These are phyloP conservation scores for Athelia psychrophila DNA, from an alignment of 1,284 basidiomycete species.

Conservation along the genomic window DNA sequence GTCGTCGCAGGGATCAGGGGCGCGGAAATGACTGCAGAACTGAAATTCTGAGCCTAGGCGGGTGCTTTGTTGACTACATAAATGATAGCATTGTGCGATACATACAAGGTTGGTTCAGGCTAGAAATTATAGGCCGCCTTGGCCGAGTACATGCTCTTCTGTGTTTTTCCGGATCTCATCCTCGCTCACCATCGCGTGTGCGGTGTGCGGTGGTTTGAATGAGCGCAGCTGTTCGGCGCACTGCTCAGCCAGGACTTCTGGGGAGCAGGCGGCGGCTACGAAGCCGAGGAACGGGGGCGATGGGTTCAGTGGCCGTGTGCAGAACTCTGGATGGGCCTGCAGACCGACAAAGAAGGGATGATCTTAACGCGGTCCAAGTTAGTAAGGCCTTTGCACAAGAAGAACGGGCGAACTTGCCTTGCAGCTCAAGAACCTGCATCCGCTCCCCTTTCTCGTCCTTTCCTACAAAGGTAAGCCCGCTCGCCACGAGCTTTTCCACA, in stretches of 20 bases:
- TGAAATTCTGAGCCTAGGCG: conserved; percentile 32
- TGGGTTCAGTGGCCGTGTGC: conserved; percentile 97
- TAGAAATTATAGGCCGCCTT: conserved; percentile 6
- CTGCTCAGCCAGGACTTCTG: conserved; percentile 70
- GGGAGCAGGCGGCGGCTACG: conserved; percentile 81
- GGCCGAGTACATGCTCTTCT: conserved; percentile 25
- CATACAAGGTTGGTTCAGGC: neutral
- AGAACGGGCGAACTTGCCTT: conserved; percentile 48
- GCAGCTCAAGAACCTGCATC: conserved; percentile 95
- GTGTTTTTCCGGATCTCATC: conserved; percentile 31
- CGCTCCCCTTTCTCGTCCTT: conserved; percentile 95
- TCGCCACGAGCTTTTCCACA: conserved; percentile 71
- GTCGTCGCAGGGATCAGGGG: conserved; percentile 52
- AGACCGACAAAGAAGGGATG: conserved; percentile 96
- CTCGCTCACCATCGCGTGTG: conserved; percentile 48
- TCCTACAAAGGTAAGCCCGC: conserved; percentile 84
- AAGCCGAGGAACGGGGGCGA: conserved; percentile 98
- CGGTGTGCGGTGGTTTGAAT: conserved; percentile 51
- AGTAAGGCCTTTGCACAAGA: conserved; percentile 1
- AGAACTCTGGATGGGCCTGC: conserved; percentile 98
- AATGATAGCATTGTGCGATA: neutral
- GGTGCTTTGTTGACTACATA: no score
- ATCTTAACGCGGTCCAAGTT: conserved; percentile 42
- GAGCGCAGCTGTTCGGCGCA: conserved; percentile 56
- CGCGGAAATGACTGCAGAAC: conserved; percentile 51